phyloP scores from a whole-genome alignment of 768 basidiomycete genomes.

The Trichaptum fuscoviolaceum region DNA sequence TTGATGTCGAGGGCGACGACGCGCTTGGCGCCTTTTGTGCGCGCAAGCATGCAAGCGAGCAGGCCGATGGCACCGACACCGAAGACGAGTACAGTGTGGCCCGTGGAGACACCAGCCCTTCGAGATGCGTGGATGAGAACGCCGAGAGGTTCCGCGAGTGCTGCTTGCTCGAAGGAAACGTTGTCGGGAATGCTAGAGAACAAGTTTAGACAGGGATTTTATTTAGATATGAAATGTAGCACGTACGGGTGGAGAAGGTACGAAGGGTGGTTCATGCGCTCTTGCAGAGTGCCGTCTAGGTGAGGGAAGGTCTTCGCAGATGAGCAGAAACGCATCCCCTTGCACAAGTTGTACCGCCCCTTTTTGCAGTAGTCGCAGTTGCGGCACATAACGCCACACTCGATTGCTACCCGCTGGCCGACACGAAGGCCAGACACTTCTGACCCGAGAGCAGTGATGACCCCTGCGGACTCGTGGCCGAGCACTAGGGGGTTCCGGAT shows the following conservation, averaged over 20 bases:
- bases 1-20: slow-evolving; percentile 88
- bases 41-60: slow-evolving; percentile 78
- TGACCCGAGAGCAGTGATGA: slow-evolving; percentile 78
- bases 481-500: slow-evolving; percentile 83
- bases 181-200: slow-evolving; percentile 61
- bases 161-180: slow-evolving; percentile 73
- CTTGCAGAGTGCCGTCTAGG: slow-evolving; percentile 86
- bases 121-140: slow-evolving; percentile 69
- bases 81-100: slow-evolving; percentile 78
- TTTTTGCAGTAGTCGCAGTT: slow-evolving; percentile 62
- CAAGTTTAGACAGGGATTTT: slow-evolving; percentile 10
- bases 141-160: slow-evolving; percentile 91
- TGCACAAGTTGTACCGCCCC: slow-evolving; percentile 92
- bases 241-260: slow-evolving; percentile 84
- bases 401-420: slow-evolving; percentile 90
- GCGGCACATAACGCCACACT: slow-evolving; percentile 87
- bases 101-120: slow-evolving; percentile 37
- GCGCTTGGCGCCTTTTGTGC: slow-evolving; percentile 60
- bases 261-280: slow-evolving; percentile 83
- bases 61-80: slow-evolving; percentile 94
- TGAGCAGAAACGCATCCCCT: slow-evolving; percentile 81
- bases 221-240: slow-evolving; percentile 5
- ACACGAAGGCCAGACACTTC: slow-evolving; percentile 57
- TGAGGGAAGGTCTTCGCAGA: slow-evolving; percentile 92
- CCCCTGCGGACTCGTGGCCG: slow-evolving; percentile 90